These are phyloP conservation scores for Litsea cubeba DNA, from an alignment of 164 flowering plant species.

Conservation along the genomic window DNA sequence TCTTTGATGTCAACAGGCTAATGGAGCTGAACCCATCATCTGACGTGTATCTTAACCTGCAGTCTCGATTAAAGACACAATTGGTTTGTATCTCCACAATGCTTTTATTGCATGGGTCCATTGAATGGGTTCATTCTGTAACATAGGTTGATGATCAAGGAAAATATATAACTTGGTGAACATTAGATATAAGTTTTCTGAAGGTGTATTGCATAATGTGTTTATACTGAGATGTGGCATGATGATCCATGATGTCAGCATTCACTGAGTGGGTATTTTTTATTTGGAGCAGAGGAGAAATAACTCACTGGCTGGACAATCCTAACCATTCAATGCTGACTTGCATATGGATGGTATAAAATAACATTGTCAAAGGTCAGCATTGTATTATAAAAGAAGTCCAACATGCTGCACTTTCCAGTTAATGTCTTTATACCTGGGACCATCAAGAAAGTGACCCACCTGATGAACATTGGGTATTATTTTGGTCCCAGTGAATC, in stretches of 20 bases:
- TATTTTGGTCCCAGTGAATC: too few relatives aligned
- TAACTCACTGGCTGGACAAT: not conserved
- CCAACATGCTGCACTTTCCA: not conserved
- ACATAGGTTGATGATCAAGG: not conserved
- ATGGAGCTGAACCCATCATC: conserved; percentile 82
- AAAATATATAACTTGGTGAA: too few relatives aligned
- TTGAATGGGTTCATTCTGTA: not conserved
- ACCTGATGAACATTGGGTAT: too few relatives aligned
- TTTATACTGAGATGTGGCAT: too few relatives aligned
- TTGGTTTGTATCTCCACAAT: conserved; percentile 43
- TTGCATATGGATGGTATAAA: not conserved
- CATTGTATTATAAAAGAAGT: not conserved
- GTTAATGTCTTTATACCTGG: too few relatives aligned
- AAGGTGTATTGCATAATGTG: too few relatives aligned
- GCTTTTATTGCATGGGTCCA: not conserved
- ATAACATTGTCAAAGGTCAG: not conserved
- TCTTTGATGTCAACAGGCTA: conserved; percentile 89
- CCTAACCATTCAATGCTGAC: not conserved
- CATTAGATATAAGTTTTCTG: too few relatives aligned
- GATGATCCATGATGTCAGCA: too few relatives aligned
- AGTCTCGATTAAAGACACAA: conserved; percentile 81
- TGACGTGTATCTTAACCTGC: conserved; percentile 75
- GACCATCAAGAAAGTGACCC: too few relatives aligned
- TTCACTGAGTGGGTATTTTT: too few relatives aligned
- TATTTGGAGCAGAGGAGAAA: not conserved